Conservation (phyloP, 331 rosid species). For the Cucumis variabilis region DNA sequence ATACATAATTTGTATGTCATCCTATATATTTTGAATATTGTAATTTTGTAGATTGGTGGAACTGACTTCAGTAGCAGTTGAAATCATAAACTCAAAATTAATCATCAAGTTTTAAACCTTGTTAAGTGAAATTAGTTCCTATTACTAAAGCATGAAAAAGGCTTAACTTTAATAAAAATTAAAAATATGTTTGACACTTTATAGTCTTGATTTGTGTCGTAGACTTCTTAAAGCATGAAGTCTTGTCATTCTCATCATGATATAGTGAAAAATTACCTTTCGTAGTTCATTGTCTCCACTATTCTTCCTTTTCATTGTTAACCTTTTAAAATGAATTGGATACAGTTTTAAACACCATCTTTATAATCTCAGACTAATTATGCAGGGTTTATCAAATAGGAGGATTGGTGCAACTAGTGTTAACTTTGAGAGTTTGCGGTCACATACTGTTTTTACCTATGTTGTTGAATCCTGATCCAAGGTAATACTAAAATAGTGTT, state of each 20-base stretch:
- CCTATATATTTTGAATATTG: not conserved
- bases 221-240: not conserved
- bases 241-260: not conserved
- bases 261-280: not conserved
- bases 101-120: too few relatives aligned
- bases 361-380: conserved; percentile 15
- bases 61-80: not conserved
- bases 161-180: not conserved
- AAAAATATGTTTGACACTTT: not conserved
- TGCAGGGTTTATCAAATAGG: conserved; percentile 95
- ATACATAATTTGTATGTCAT: not conserved
- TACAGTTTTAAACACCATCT: conserved; percentile 9
- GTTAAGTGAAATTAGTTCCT: conserved; percentile 16
- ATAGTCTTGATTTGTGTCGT: not conserved
- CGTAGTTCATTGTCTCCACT: not conserved
- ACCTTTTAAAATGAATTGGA: not conserved
- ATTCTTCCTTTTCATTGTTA: not conserved
- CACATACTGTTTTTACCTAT: conserved; percentile 98
- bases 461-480: conserved; percentile 94
- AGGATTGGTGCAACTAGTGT: conserved; percentile 96
- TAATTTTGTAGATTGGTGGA: not conserved
- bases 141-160: not conserved
- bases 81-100: not conserved
- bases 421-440: conserved; percentile 98
- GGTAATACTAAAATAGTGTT: too few relatives aligned